Conservation (phyloP, 495 filamentous ascomycete genomes). For the Aspergillus campestris region DNA sequence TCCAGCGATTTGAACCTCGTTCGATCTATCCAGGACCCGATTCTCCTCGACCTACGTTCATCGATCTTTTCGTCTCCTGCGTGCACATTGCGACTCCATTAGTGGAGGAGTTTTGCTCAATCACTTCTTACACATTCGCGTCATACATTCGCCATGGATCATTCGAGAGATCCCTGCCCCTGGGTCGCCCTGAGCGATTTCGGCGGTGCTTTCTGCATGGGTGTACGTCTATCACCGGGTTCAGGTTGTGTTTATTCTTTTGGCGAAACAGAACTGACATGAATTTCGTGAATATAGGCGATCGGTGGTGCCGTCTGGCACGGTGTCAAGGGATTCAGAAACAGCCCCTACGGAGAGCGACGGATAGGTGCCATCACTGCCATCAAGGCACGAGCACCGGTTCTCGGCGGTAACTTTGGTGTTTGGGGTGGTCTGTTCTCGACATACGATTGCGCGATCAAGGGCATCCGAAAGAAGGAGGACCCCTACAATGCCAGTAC, state of each 20-base stretch:
- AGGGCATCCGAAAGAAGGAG: slow-evolving; percentile 92
- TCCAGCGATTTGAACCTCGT: not conserved
- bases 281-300: slow-evolving; percentile 15
- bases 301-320: slow-evolving; percentile 97
- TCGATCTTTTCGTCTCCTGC: not conserved
- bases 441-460: slow-evolving; percentile 95
- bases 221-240: slow-evolving; percentile 49
- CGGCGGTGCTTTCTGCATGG: slow-evolving; percentile 95
- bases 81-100: not conserved
- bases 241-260: not conserved
- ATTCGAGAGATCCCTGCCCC: slow-evolving; percentile 90
- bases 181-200: slow-evolving; percentile 96
- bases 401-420: slow-evolving; percentile 95
- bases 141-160: slow-evolving; percentile 61
- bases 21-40: not conserved
- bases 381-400: slow-evolving; percentile 92
- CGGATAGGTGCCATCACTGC: slow-evolving; percentile 93
- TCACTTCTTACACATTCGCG: slow-evolving; percentile 3
- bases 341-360: slow-evolving; percentile 84
- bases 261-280: slow-evolving; percentile 5
- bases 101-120: slow-evolving; percentile 1
- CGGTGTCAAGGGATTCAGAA: slow-evolving; percentile 92
- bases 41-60: slow-evolving; percentile 1
- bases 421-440: slow-evolving; percentile 94
- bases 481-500: slow-evolving; percentile 92